Base-by-base conservation (phyloP, 208 protist genomes). In the Trypanosoma congolense region DNA sequence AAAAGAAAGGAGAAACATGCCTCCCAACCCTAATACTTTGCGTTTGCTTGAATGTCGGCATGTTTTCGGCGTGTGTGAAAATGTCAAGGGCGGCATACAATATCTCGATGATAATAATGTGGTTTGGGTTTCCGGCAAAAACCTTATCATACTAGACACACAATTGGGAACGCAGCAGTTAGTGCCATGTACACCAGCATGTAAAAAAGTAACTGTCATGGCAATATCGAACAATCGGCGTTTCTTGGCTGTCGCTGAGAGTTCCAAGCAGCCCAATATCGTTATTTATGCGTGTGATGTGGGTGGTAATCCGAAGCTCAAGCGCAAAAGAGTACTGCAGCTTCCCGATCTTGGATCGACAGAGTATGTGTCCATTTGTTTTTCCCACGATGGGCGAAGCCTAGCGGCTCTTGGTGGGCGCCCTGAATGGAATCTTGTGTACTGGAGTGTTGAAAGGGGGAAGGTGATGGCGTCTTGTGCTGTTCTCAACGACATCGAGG, bases 21-120 rank as follows among this genome's bases (percentile, higher is more conserved):
- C 54, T 3, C 18, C 48, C 2, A 2, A 29, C 12, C 56, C 41
- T n/a, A 36, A 26, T 28, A 14, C 65, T 12, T 49, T 44, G 35
- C 57, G 78, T n/a, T 87, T 93, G 78, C 74, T 96, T 29, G 71
- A 86, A 60, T 80, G 86, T 60, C 77, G 89, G 14, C 87, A 96
- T 68, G 84, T 91, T 50, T 98, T 97, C 70, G 96, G 96, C 58
- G 72, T 97, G 5, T 84, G 91, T 41, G 83, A 92, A 49, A 88
- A 95, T 31, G 93, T 97, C 24, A 77, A 78, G 64, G 89, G 96
- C 54, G 95, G 94, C 46, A 64, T 97, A 28, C 87, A 91, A 57
- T 98, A 96, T 68, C 68, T 98, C 4, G 90, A 97, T 58, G 93
- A 97, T 31, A 82, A 83, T 55, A 95, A 87, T 47, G 80, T 93